These are phyloP conservation scores for Ceratobasidium sp. DNA, from an alignment of 1,284 basidiomycete genomes.

Conservation along the genomic window DNA sequence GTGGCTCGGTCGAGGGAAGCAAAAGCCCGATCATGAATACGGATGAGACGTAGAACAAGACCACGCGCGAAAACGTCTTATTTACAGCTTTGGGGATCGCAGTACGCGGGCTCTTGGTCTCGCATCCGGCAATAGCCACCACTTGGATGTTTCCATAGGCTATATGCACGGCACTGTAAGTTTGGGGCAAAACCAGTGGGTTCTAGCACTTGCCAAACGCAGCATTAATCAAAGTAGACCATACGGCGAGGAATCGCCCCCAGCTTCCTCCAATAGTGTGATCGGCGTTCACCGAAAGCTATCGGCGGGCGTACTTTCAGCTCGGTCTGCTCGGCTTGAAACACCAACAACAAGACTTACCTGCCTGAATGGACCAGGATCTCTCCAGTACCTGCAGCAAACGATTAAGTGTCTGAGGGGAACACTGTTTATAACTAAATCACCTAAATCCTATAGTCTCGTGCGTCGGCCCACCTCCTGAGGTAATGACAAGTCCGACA, in stretches of 20 bases:
- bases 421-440: neutral
- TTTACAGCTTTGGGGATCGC: conserved; percentile 43
- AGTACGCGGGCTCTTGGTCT: conserved; percentile 48
- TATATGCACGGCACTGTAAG: neutral
- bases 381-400: conserved; percentile 42
- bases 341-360: neutral
- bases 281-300: conserved; percentile 17
- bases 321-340: neutral
- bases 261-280: conserved; percentile 38
- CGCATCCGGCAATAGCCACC: conserved; percentile 48
- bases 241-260: conserved; percentile 44
- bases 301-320: neutral
- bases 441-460: conserved; percentile 43
- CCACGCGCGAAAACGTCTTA: conserved; percentile 41
- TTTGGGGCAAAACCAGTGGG: neutral
- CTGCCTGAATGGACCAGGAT: conserved; percentile 44
- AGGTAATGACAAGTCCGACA: conserved; percentile 42
- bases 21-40: conserved; percentile 43
- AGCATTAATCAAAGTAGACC: conserved; percentile 43
- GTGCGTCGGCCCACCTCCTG: conserved; percentile 40
- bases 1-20: conserved; percentile 43
- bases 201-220: conserved; percentile 37
- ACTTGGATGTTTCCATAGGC: conserved; percentile 42
- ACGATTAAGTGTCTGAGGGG: neutral
- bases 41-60: conserved; percentile 43